phyloP scores from a whole-genome alignment of 2,329 filamentous ascomycete genomes.

The Metarhizium guizhouense region DNA sequence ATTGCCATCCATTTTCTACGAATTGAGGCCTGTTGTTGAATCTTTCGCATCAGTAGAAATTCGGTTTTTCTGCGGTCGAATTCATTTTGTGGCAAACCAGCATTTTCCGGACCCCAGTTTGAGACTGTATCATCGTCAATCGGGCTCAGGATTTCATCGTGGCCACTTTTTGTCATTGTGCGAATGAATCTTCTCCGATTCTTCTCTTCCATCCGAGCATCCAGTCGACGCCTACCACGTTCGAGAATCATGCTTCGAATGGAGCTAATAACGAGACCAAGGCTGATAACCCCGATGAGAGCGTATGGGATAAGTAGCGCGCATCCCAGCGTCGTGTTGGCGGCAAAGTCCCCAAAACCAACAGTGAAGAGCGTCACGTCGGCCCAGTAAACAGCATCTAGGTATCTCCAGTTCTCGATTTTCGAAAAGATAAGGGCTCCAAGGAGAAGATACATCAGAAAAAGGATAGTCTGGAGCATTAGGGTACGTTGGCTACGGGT shows the following conservation, averaged over 20 bases:
- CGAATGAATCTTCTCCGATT: slow-evolving; percentile 41
- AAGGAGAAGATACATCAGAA: slow-evolving; percentile 71
- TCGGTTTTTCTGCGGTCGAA: slow-evolving; percentile 57
- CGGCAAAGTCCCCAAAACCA: slow-evolving; percentile 49
- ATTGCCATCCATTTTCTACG: slow-evolving; percentile 71
- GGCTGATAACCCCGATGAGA: slow-evolving; percentile 71
- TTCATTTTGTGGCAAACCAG: slow-evolving; percentile 26
- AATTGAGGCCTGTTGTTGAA: slow-evolving; percentile 56
- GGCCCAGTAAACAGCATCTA: slow-evolving; percentile 73
- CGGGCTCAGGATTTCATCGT: slow-evolving; percentile 40
- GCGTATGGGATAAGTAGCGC: slow-evolving; percentile 77
- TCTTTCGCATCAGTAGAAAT: slow-evolving; percentile 72
- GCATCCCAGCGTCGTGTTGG: slow-evolving; percentile 45
- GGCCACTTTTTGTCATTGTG: slow-evolving; percentile 34
- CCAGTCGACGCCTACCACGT: slow-evolving; percentile 43
- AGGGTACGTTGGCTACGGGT: slow-evolving; percentile 76
- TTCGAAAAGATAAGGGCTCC: slow-evolving; percentile 68
- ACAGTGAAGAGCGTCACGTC: slow-evolving; percentile 62
- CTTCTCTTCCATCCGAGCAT: slow-evolving; percentile 51
- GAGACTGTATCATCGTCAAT: slow-evolving; percentile 21
- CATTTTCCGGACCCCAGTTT: slow-evolving; percentile 5
- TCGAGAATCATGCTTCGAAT: slow-evolving; percentile 60
- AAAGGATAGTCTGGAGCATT: slow-evolving; percentile 82
- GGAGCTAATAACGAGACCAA: slow-evolving; percentile 75
- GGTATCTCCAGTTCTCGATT: slow-evolving; percentile 66